Base-by-base conservation (phyloP, 495 filamentous ascomycete species). In the Stereocaulon alpinum region DNA sequence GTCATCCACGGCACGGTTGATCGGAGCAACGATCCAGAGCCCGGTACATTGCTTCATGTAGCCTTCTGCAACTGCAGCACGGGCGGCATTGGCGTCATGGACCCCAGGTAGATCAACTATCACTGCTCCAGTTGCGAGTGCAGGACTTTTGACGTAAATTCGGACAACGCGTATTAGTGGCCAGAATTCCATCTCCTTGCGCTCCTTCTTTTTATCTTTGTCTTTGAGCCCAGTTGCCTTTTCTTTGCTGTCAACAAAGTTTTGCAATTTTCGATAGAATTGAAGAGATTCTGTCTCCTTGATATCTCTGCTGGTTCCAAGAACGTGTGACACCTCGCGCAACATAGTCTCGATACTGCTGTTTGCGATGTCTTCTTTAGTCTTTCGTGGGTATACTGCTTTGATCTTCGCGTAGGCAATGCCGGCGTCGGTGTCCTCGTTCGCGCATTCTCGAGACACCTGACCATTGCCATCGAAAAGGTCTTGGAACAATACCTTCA, bases 91-190 rank as follows among this genome's bases (percentile, higher is more conserved):
- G 0, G 80, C 78, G 66, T 87, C 84, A 47, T 82, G 58, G 34
- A 80, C 72, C 58, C 82, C 82, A 3, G 86, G 86, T 56, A 89
- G 63, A 67, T 89, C 85, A 12, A 87, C 84, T 22, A 89, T 71
- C 4, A 84, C 78, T 1, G 80, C 76, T 3, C 86, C 86, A 12
- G 82, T 84, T 6, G 76, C 71, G 11, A 89, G 69, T 9, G 76
- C 77, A 5, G 71, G 52, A 4, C 81, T 71, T 65, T 81, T 86
- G 29, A 76, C 70, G 56, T 80, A 86, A 20, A 88, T 70, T 3
- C 66, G 56, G 40, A 88, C 82, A 18, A 84, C 79, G 54, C 81
- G 80, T 50, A 88, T 80, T 17, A 89, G 67, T 2, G 86, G 86
- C 85, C 84, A 88, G 43, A 74, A 80, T 29, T 80, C 78, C 68